A percentile compares a stretch with the other conserved stretches of the same genome.
Conservation (phyloP, 139 green algal genomes). For the Chlamydomonas incerta region DNA sequence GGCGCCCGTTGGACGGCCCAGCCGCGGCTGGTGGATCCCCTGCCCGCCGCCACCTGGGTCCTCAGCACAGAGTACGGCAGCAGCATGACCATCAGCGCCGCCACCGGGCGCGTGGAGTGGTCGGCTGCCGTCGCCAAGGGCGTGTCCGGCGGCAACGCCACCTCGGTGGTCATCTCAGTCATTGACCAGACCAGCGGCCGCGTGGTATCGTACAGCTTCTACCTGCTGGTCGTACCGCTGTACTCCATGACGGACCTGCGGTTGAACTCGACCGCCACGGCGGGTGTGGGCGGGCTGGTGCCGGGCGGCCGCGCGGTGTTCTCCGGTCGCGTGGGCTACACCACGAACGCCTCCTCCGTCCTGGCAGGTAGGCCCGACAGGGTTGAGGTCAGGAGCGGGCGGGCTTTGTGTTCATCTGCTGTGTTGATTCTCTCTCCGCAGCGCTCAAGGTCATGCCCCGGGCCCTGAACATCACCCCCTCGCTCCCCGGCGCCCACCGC, state of each 20-base stretch:
- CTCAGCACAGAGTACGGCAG: background rate
- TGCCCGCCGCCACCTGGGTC: background rate
- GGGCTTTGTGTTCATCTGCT: too few relatives aligned
- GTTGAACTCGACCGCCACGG: background rate
- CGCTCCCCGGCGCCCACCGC: too few relatives aligned
- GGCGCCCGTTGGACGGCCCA: background rate
- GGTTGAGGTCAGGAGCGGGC: too few relatives aligned
- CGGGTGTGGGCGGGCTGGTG: background rate
- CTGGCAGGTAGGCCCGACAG: too few relatives aligned
- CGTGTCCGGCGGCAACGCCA: background rate
- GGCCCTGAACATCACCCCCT: too few relatives aligned
- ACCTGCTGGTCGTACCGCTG: conserved; percentile 3
- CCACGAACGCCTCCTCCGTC: background rate
- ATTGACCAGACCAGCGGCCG: background rate
- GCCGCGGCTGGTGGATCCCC: background rate
- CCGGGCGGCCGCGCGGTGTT: background rate
- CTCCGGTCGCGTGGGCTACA: background rate
- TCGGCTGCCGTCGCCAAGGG: background rate
- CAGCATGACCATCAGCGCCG: background rate
- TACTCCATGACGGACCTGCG: conserved; percentile 1
- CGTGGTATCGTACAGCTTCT: background rate
- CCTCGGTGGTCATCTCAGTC: background rate
- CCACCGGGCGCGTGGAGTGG: background rate
- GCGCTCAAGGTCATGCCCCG: too few relatives aligned
- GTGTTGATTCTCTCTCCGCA: too few relatives aligned